Conservation (phyloP, 2,329 filamentous ascomycete genomes). For the Fusarium sp. region DNA sequence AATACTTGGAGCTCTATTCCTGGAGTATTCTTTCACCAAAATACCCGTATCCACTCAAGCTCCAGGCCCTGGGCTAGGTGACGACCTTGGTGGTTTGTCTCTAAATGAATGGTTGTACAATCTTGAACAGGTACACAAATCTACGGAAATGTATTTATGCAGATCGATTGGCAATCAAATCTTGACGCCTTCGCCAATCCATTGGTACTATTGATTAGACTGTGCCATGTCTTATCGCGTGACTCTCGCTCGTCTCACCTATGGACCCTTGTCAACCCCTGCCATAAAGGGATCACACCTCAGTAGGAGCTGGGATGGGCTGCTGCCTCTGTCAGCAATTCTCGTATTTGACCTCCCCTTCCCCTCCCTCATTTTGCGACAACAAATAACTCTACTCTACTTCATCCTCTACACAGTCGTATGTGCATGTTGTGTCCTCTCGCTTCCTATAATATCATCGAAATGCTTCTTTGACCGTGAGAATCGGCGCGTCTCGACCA, state of each 20-base stretch:
- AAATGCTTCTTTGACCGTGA: constrained; percentile 21
- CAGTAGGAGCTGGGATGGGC: neutral
- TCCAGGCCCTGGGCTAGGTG: neutral
- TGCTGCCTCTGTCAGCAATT: constrained; percentile 9
- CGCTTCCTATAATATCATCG: neutral
- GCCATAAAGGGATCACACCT: neutral
- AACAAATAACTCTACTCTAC: neutral
- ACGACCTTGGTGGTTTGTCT: neutral
- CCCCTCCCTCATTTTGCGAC: neutral
- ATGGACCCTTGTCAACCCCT: constrained; percentile 9
- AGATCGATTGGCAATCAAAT: neutral
- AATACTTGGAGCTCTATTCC: neutral
- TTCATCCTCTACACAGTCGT: neutral
- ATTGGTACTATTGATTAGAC: constrained; percentile 2
- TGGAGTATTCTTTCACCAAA: neutral
- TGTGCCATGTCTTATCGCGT: constrained; percentile 6
- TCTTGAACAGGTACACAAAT: neutral
- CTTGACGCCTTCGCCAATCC: neutral
- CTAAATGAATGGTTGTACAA: neutral
- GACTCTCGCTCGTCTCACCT: constrained; percentile 11
- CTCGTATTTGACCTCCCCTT: constrained; percentile 12
- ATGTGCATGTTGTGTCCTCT: neutral
- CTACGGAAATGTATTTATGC: neutral
- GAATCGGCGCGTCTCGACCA: constrained; percentile 1
- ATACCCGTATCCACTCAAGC: neutral